These are phyloP conservation scores for Tetrapisispora taiwanensis DNA, from an alignment of 805 yeast genomes.

Conservation along the genomic window DNA sequence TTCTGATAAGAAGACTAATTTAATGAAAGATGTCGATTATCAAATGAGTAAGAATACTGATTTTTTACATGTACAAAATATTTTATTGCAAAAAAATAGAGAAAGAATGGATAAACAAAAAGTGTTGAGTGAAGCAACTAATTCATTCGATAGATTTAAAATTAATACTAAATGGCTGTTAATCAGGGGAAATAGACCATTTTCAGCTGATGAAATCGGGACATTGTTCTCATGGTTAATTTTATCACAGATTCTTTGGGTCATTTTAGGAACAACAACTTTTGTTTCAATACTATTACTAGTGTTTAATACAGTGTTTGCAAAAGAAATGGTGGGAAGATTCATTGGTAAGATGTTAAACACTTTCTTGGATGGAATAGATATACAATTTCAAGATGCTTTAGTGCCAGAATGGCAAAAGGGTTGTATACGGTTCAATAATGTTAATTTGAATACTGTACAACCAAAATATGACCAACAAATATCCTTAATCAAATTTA, in stretches of 20 bases:
- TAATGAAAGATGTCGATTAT: conserved; percentile 3
- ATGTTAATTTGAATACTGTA: conserved; percentile 54
- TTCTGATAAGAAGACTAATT: neutral
- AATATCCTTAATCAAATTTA: conserved; percentile 50
- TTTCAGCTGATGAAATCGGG: conserved; percentile 76
- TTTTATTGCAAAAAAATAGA: conserved; percentile 5
- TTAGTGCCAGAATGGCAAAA: conserved; percentile 88
- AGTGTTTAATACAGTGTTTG: conserved; percentile 70
- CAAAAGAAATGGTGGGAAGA: conserved; percentile 80
- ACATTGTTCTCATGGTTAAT: conserved; percentile 87
- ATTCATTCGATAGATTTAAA: conserved; percentile 30
- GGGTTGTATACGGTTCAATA: conserved; percentile 70
- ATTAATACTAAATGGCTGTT: conserved; percentile 65
- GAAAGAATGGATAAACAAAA: conserved; percentile 4
- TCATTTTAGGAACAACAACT: conserved; percentile 81
- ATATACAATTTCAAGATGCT: conserved; percentile 78
- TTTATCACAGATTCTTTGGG: conserved; percentile 71
- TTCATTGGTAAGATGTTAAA: conserved; percentile 70
- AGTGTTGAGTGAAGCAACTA: conserved; percentile 4
- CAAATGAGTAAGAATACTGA: conserved; percentile 16
- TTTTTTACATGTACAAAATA: conserved; percentile 8
- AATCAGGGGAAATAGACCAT: conserved; percentile 69
- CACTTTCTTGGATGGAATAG: conserved; percentile 48
- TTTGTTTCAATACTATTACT: conserved; percentile 71
- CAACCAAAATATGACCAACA: conserved; percentile 1